These are phyloP conservation scores for Coniosporium tulheliwenetii DNA, from an alignment of 2,329 filamentous ascomycete genomes.

Conservation along the genomic window DNA sequence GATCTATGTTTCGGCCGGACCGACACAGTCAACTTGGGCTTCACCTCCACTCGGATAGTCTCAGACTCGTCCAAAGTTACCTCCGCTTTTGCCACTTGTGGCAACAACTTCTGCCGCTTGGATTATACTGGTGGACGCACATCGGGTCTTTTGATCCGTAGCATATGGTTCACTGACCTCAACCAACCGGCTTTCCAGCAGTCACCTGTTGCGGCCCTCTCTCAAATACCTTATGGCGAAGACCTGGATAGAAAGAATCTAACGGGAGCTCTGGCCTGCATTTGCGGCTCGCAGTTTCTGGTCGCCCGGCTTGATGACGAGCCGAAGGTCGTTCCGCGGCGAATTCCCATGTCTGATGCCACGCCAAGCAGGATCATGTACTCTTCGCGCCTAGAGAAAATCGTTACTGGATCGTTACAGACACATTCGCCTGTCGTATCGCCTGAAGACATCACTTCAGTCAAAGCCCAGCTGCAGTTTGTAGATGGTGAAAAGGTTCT, in stretches of 20 bases:
- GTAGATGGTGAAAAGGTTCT: no score
- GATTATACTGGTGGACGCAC: slow-evolving; percentile 6
- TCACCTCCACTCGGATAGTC: slow-evolving; percentile 4
- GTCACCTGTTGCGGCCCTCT: slow-evolving; percentile 12
- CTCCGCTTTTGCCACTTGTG: slow-evolving; percentile 21
- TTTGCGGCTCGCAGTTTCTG: slow-evolving; percentile 30
- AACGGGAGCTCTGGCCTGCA: slow-evolving; percentile 22
- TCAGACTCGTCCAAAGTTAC: slow-evolving; percentile 1
- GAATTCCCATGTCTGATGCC: slow-evolving; percentile 20
- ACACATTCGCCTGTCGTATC: slow-evolving; percentile 9
- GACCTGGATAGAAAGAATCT: slow-evolving; percentile 21
- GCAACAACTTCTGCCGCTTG: slow-evolving; percentile 19
- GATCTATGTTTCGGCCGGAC: background rate
- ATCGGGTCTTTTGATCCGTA: slow-evolving; percentile 12
- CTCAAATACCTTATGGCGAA: slow-evolving; percentile 18
- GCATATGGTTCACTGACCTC: slow-evolving; percentile 20
- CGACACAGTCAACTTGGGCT: slow-evolving; percentile 2
- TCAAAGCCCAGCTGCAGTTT: no score
- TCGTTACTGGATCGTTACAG: slow-evolving; percentile 31
- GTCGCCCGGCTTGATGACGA: slow-evolving; percentile 30
- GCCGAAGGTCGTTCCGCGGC: slow-evolving; percentile 23
- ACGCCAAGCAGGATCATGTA: slow-evolving; percentile 26
- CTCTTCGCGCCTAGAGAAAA: slow-evolving; percentile 26
- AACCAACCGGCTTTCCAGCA: slow-evolving; percentile 14
- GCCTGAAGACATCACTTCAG: no score